Evolutionary conservation across 164 flowering plant species (phyloP).

Genomic region (Dillenia suffruticosa): DNA sequence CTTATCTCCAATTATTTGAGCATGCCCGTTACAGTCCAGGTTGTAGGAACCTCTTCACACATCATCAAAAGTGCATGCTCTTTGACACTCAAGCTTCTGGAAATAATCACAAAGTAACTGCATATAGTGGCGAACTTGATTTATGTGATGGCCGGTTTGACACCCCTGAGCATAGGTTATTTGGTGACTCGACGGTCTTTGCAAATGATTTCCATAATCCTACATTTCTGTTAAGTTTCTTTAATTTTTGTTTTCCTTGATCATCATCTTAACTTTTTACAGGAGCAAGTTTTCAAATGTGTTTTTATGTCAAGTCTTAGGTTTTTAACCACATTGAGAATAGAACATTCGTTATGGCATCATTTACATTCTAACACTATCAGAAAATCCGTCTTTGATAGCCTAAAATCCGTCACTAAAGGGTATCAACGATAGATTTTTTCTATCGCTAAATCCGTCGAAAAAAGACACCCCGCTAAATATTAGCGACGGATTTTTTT

Average conservation of each 20-base stretch:
- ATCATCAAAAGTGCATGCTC: conserved; percentile 83
- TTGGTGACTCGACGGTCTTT: conserved; percentile 62
- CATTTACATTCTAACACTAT: too few species aligned
- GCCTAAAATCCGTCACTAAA: too few species aligned
- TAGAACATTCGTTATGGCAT: too few species aligned
- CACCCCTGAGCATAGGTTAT: conserved; percentile 78
- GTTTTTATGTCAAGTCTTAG: neutral
- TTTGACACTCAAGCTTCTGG: conserved; percentile 67
- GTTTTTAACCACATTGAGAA: neutral
- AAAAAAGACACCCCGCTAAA: too few species aligned
- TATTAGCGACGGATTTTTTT: too few species aligned
- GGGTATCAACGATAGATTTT: too few species aligned
- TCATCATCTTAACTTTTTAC: neutral
- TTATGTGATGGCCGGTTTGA: conserved; percentile 87
- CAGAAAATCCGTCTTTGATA: too few species aligned
- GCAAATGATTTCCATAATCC: conserved; percentile 70
- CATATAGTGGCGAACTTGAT: conserved; percentile 81
- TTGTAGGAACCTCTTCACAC: conserved; percentile 83
- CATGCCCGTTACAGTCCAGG: conserved; percentile 40
- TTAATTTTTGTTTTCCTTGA: neutral
- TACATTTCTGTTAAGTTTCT: conserved; percentile 52
- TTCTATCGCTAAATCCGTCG: too few species aligned
- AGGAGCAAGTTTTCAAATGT: neutral
- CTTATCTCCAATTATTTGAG: conserved; percentile 6
- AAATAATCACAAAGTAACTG: conserved; percentile 63